These are phyloP conservation scores for Mycena kentingensis DNA, from an alignment of 768 basidiomycete species.

Conservation along the genomic window DNA sequence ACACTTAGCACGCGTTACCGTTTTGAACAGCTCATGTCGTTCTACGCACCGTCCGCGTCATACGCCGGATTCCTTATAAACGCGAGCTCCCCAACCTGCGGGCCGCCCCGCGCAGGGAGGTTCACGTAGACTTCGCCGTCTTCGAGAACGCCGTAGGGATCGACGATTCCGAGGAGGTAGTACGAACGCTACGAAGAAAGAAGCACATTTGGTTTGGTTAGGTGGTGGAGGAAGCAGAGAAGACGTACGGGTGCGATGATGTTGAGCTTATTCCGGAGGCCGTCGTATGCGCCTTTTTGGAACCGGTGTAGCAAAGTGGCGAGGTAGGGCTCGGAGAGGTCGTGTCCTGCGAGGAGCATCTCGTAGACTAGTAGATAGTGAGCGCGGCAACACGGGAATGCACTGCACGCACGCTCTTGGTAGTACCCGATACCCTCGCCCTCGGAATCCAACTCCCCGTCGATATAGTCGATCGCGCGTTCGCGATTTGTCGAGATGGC, in stretches of 20 bases:
- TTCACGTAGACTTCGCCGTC: conserved; percentile 28
- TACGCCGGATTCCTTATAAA: conserved; percentile 25
- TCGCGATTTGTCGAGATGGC: conserved; percentile 12
- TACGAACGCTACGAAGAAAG: conserved; percentile 16
- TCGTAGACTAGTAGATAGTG: conserved; percentile 18
- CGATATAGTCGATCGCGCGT: conserved; percentile 19
- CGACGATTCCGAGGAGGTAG: conserved; percentile 23
- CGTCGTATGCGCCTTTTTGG: conserved; percentile 14
- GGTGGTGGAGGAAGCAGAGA: not conserved
- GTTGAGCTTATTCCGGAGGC: conserved; percentile 22
- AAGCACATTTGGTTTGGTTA: not conserved
- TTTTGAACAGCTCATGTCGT: not conserved
- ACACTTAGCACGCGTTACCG: not conserved
- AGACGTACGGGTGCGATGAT: conserved; percentile 21
- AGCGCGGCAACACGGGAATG: not conserved
- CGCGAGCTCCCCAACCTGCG: conserved; percentile 19
- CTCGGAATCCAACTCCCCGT: conserved; percentile 21
- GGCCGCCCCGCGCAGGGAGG: conserved; percentile 18
- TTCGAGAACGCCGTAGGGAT: conserved; percentile 23
- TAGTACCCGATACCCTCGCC: conserved; percentile 1
- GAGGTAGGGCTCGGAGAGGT: conserved; percentile 26
- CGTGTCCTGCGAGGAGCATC: conserved; percentile 25
- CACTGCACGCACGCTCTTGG: conserved; percentile 15
- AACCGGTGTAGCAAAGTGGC: conserved; percentile 15
- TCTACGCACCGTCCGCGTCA: conserved; percentile 21